Percentiles rank a stretch among this genome's conserved stretches.
Evolutionary conservation across 2,329 filamentous ascomycete species (phyloP).

Genomic region (Sporothrix luriei): DNA sequence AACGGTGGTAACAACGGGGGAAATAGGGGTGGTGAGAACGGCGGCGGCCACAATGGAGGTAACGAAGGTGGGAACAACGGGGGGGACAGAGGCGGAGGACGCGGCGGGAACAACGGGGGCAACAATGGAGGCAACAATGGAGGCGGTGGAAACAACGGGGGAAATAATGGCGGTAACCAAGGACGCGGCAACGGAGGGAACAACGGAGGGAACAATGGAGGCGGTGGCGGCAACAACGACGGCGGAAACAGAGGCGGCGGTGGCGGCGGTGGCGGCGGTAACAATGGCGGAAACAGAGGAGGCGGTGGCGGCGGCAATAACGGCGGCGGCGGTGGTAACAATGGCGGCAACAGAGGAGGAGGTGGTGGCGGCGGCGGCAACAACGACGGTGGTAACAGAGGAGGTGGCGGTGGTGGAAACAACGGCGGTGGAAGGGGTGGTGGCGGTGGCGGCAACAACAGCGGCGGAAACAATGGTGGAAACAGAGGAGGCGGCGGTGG

Average conservation of each 20-base stretch:
- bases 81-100: neutral
- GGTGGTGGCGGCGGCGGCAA: neutral
- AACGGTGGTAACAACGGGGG: neutral
- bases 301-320: no score
- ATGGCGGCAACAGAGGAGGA: conserved; percentile 4
- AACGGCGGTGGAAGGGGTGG: neutral
- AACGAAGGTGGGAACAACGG: neutral
- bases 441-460: neutral
- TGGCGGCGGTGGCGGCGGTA: conserved; percentile 7
- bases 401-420: conserved; percentile 15
- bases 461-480: neutral
- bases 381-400: neutral
- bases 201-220: neutral
- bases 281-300: neutral
- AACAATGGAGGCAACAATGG: neutral
- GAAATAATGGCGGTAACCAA: neutral
- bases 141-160: conserved; percentile 11
- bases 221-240: neutral
- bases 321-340: neutral
- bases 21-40: neutral
- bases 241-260: neutral
- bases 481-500: neutral
- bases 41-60: no score
- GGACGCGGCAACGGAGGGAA: neutral
- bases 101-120: neutral